Base-by-base conservation (phyloP, 164 flowering plant species). In the Macadamia tetraphylla region DNA sequence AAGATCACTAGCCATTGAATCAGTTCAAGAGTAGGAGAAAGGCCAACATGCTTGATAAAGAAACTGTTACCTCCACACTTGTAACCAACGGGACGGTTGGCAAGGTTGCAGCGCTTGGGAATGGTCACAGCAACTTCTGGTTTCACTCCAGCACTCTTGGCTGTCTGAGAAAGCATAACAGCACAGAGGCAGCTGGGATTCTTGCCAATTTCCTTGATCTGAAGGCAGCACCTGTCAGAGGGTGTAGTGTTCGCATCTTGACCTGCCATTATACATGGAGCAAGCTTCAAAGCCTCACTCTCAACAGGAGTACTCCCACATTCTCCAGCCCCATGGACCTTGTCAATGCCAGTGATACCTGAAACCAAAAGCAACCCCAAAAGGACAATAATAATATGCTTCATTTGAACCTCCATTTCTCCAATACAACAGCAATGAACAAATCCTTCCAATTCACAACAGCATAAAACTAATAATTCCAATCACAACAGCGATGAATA, bases 141-240 rank as follows among this genome's bases (percentile, higher is more conserved):
- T 62, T 84, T 82, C 51, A 71, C 63, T 17, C 91, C 88, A 4
- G 85, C 53, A 12, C 29, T 75, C 69, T 80, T 81, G 15, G 91
- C 91, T 0, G 82, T 82, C 8, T 80, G 60, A 1, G 93, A 90
- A 29, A 84, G 91, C 90, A 88, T 77, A 29, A 85, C 88, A 58
- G 93, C 90, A 66, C 93, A 88, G 8, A 90, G 86, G 71, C 96
- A 88, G 42, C 65, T 63, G 6, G 91, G 90, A 58, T 81, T 90
- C 71, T 82, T 81, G 35, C 88, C 87, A 0, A 88, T 35, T 58
- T 61, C 74, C 80, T 85, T 79, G 70, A 76, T 73, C 72, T 69
- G 76, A 55, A 32, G 15, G 67, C 91, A 87, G 77, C 88, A 85
- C 43, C 29, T 62, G 8, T 52, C 46, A 1, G 81, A 79, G 56